Conservation (phyloP, 2,329 filamentous ascomycete species). For the Xylaria multiplex region DNA sequence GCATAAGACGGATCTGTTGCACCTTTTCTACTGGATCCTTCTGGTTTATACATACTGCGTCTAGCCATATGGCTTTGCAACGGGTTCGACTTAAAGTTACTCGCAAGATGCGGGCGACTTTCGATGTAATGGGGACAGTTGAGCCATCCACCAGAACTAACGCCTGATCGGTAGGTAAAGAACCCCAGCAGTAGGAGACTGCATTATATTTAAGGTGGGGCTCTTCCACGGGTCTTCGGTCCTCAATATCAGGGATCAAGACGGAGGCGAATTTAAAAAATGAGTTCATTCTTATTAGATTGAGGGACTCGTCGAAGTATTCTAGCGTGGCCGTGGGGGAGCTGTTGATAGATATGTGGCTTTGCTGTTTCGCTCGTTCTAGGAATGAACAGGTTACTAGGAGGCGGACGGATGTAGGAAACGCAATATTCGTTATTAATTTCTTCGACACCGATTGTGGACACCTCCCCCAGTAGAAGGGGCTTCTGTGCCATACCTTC, state of each 20-base stretch:
- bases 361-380: neutral
- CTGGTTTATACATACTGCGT: constrained; percentile 15
- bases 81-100: neutral
- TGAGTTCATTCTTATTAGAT: neutral
- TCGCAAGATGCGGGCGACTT: neutral
- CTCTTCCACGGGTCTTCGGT: neutral
- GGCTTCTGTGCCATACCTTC: neutral
- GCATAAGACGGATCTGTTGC: neutral
- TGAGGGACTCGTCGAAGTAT: constrained; percentile 9
- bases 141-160: constrained; percentile 3
- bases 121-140: neutral
- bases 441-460: neutral
- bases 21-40: constrained; percentile 9
- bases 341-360: neutral
- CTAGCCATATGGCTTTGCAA: neutral
- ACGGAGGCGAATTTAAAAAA: constrained; percentile 4
- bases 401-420: neutral
- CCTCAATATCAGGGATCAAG: neutral
- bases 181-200: constrained; percentile 9
- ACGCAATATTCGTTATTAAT: no score
- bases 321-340: constrained; percentile 1
- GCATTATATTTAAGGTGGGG: neutral
- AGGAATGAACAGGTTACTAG: neutral
- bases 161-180: neutral
- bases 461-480: neutral